These are phyloP conservation scores for Pichia sp. DNA, from an alignment of 1,139 yeast genomes.

Conservation along the genomic window DNA sequence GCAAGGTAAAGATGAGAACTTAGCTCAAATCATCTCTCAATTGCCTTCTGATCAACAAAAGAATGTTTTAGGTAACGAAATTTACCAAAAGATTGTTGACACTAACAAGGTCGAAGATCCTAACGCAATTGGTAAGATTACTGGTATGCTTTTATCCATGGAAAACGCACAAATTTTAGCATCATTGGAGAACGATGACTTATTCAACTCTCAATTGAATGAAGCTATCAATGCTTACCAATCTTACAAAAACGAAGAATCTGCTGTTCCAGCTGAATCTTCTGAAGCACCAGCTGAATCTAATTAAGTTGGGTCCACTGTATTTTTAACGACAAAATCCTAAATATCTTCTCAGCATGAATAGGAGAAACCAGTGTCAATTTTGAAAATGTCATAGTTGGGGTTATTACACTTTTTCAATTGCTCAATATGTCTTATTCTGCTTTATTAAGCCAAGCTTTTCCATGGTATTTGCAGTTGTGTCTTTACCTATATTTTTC, in stretches of 20 bases:
- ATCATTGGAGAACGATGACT: constrained; percentile 83
- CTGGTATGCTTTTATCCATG: constrained; percentile 98
- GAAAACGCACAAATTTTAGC: constrained; percentile 88
- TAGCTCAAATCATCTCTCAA: constrained; percentile 31
- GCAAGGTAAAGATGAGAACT: constrained; percentile 20
- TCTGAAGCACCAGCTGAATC: constrained; percentile 11
- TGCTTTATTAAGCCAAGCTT: background rate
- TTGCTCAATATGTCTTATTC: background rate
- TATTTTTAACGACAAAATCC: background rate
- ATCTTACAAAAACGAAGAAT: constrained; percentile 54
- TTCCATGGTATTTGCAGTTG: constrained; percentile 1
- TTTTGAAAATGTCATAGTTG: constrained; percentile 3
- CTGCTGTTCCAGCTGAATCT: constrained; percentile 18
- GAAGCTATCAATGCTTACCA: constrained; percentile 94
- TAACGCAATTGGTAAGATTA: constrained; percentile 97
- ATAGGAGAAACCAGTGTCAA: background rate
- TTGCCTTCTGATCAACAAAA: constrained; percentile 86
- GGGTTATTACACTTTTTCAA: background rate
- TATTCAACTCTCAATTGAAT: constrained; percentile 86
- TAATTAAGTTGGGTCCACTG: constrained; percentile 2
- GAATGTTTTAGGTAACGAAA: constrained; percentile 96
- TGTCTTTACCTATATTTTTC: background rate
- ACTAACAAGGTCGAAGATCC: constrained; percentile 81
- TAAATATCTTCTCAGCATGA: background rate
- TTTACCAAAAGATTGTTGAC: constrained; percentile 89